These are phyloP conservation scores for Hypoxylon cercidicola DNA, from an alignment of 495 filamentous ascomycete genomes.

Conservation along the genomic window DNA sequence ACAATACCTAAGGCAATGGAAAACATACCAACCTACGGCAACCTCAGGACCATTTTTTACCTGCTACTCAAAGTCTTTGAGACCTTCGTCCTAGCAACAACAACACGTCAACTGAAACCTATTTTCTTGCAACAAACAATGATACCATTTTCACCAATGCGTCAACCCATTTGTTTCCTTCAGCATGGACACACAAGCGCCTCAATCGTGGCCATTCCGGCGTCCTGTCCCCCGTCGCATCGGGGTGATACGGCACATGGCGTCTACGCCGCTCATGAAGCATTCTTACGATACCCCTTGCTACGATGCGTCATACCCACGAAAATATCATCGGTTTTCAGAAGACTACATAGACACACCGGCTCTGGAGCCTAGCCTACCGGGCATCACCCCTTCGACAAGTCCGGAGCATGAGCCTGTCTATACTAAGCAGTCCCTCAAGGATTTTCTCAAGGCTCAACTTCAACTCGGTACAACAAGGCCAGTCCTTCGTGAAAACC, in stretches of 20 bases:
- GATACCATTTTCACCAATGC: slow-evolving; percentile 6
- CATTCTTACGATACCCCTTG: not conserved
- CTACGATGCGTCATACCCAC: not conserved
- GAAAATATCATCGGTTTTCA: slow-evolving; percentile 13
- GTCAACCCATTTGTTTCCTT: slow-evolving; percentile 8
- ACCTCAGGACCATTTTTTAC: not conserved
- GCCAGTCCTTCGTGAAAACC: slow-evolving; percentile 1
- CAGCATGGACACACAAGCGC: slow-evolving; percentile 24
- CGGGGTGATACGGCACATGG: slow-evolving; percentile 25
- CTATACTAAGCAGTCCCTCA: slow-evolving; percentile 12
- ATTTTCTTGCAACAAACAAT: slow-evolving; percentile 4
- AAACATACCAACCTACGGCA: not conserved
- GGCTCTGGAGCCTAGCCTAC: not conserved
- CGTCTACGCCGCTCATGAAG: slow-evolving; percentile 29
- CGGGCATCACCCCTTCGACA: not conserved
- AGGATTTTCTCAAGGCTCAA: slow-evolving; percentile 14
- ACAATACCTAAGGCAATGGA: not conserved
- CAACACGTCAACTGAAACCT: not conserved
- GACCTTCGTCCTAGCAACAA: slow-evolving; percentile 6
- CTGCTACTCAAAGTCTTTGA: not conserved
- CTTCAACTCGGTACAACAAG: slow-evolving; percentile 11
- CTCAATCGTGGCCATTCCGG: not conserved
- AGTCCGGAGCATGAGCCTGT: slow-evolving; percentile 1
- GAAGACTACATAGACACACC: slow-evolving; percentile 1
- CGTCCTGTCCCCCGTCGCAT: not conserved